A percentile compares a stretch with the other conserved stretches of the same genome.
Evolutionary conservation across 495 filamentous ascomycete genomes (phyloP).

Genomic region (Neurospora tetraspora): DNA sequence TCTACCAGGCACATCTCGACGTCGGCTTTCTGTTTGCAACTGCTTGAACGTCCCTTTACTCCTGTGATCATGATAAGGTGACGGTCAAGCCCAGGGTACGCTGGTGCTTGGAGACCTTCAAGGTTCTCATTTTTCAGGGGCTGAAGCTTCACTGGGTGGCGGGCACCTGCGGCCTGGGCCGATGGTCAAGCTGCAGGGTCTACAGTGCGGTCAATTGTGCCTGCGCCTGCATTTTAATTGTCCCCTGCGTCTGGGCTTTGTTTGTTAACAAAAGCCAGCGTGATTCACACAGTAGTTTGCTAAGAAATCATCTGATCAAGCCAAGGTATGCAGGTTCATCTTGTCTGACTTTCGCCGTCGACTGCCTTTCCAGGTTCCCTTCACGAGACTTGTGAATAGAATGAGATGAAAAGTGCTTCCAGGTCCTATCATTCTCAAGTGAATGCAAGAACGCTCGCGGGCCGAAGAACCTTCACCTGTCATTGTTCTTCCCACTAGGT

Average conservation of each 20-base stretch:
- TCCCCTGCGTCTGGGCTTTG: neutral
- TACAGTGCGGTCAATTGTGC: neutral
- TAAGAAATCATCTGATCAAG: neutral
- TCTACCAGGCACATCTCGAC: neutral
- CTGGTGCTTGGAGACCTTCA: neutral
- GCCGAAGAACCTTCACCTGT: neutral
- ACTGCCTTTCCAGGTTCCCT: constrained; percentile 9
- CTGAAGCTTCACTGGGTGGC: neutral
- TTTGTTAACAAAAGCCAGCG: neutral
- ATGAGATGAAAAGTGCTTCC: neutral
- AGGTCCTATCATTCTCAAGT: neutral
- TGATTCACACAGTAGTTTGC: neutral
- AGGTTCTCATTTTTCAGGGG: neutral
- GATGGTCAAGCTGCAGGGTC: neutral
- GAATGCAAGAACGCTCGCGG: neutral
- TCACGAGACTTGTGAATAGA: neutral
- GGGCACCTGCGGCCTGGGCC: neutral
- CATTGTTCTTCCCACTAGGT: neutral
- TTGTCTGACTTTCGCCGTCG: constrained; percentile 13
- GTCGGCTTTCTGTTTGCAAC: neutral
- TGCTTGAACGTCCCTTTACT: neutral
- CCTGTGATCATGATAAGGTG: neutral
- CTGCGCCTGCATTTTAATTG: neutral
- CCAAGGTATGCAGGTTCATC: neutral
- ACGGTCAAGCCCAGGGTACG: neutral